These are phyloP conservation scores for Chytridium lagenaria DNA, from an alignment of 371 early-diverging fungal genomes.

Conservation along the genomic window DNA sequence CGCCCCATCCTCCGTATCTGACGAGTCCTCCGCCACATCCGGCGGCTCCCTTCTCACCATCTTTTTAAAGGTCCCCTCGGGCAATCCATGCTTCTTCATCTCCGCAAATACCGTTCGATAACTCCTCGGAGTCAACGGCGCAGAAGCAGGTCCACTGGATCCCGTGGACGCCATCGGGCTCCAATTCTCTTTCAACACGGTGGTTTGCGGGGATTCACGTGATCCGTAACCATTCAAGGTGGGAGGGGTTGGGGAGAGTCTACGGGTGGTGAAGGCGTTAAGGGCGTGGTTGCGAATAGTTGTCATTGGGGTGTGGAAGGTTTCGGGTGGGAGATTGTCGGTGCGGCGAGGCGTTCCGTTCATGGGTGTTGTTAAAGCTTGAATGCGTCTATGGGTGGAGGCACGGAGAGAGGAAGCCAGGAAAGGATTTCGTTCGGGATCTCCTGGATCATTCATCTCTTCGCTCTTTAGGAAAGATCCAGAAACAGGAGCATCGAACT, in stretches of 20 bases:
- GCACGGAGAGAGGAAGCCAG: too few species aligned
- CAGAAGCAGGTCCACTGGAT: neutral
- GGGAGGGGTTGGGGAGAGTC: neutral
- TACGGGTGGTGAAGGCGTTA: too few species aligned
- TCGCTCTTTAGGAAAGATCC: too few species aligned
- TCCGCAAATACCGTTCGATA: neutral
- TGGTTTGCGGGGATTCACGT: neutral
- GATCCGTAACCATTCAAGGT: neutral
- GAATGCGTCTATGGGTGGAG: too few species aligned
- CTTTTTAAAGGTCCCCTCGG: neutral
- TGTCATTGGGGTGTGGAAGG: slow-evolving; percentile 17
- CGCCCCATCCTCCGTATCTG: neutral
- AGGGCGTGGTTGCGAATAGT: neutral
- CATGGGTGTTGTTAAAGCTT: neutral
- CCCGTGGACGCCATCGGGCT: neutral
- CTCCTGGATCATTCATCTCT: too few species aligned
- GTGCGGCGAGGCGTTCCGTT: neutral
- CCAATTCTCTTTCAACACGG: neutral
- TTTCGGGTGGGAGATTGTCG: neutral
- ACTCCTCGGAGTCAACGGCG: neutral
- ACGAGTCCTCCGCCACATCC: neutral
- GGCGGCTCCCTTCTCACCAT: too few species aligned
- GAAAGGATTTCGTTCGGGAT: too few species aligned
- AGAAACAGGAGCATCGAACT: too few species aligned
- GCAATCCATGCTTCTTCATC: neutral